These are phyloP conservation scores for Penicillium dipodomyicola DNA, from an alignment of 495 filamentous ascomycete genomes.

Conservation along the genomic window DNA sequence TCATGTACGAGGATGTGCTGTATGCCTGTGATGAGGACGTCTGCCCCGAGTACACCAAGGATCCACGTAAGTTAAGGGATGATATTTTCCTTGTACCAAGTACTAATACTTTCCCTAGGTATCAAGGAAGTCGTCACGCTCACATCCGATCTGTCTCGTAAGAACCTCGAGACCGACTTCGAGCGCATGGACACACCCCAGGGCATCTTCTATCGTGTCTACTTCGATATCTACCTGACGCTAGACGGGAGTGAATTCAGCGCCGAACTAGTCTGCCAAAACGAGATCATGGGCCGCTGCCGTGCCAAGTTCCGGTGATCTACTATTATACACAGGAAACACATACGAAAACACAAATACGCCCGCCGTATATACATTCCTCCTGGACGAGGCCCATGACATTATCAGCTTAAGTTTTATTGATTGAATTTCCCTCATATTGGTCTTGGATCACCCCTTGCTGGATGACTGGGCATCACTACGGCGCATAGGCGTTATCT, in stretches of 20 bases:
- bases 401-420: slow-evolving; percentile 5
- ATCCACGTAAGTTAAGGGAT: slow-evolving; percentile 77
- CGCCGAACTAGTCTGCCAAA: slow-evolving; percentile 95
- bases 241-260: slow-evolving; percentile 97
- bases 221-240: slow-evolving; percentile 85
- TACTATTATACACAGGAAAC: neutral
- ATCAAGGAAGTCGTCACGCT: slow-evolving; percentile 99
- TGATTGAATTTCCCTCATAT: neutral
- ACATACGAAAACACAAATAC: slow-evolving; percentile 12
- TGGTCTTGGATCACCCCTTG: neutral
- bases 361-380: slow-evolving; percentile 5
- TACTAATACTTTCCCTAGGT: slow-evolving; percentile 50
- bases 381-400: neutral
- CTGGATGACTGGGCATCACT: slow-evolving; percentile 15
- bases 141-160: slow-evolving; percentile 92
- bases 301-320: slow-evolving; percentile 71
- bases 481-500: slow-evolving; percentile 29
- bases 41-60: slow-evolving; percentile 98
- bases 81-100: neutral
- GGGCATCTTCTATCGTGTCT: slow-evolving; percentile 91
- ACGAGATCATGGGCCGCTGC: slow-evolving; percentile 98
- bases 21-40: slow-evolving; percentile 98
- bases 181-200: slow-evolving; percentile 99
- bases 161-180: slow-evolving; percentile 98
- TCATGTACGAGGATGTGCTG: slow-evolving; percentile 99